A percentile compares a stretch with the other conserved stretches of the same genome.
Conservation (phyloP, 192 early-diverging fungal species). For the Rhizophlyctis rosea region DNA sequence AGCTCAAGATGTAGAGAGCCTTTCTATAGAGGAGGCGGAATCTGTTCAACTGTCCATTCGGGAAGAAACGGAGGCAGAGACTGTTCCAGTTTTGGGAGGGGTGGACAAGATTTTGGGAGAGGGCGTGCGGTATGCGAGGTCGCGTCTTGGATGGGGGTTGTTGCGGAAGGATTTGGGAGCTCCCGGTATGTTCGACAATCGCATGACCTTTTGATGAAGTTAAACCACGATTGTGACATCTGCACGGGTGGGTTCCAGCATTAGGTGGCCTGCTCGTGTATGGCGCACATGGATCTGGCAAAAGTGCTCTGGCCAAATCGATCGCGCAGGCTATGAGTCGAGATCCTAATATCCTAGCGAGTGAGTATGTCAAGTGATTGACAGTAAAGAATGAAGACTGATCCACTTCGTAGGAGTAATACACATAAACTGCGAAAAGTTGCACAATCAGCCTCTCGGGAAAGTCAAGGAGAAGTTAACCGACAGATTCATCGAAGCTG, state of each 20-base stretch:
- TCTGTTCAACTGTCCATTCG: too few relatives aligned
- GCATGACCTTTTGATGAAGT: neutral
- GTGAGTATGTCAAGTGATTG: conserved; percentile 12
- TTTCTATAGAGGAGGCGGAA: too few relatives aligned
- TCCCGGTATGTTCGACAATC: conserved; percentile 7
- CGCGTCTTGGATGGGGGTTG: conserved; percentile 2
- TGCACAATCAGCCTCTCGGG: conserved; percentile 55
- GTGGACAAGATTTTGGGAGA: conserved; percentile 7
- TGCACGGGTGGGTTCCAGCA: conserved; percentile 21
- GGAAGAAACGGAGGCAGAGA: too few relatives aligned
- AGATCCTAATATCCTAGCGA: conserved; percentile 19
- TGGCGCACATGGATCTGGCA: conserved; percentile 39
- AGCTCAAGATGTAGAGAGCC: too few relatives aligned
- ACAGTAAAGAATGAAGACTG: neutral
- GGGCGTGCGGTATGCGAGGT: neutral
- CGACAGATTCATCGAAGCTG: conserved; percentile 60
- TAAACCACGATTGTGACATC: too few relatives aligned
- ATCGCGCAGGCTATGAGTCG: conserved; percentile 20
- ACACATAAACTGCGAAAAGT: conserved; percentile 61
- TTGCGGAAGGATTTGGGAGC: conserved; percentile 5
- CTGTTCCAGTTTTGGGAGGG: too few relatives aligned
- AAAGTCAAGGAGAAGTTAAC: conserved; percentile 58
- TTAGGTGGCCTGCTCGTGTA: conserved; percentile 36
- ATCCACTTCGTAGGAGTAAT: conserved; percentile 1
- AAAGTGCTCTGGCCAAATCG: conserved; percentile 26